Conservation (phyloP, 2,329 filamentous ascomycete genomes). For the Chaetothyriales sp. region DNA sequence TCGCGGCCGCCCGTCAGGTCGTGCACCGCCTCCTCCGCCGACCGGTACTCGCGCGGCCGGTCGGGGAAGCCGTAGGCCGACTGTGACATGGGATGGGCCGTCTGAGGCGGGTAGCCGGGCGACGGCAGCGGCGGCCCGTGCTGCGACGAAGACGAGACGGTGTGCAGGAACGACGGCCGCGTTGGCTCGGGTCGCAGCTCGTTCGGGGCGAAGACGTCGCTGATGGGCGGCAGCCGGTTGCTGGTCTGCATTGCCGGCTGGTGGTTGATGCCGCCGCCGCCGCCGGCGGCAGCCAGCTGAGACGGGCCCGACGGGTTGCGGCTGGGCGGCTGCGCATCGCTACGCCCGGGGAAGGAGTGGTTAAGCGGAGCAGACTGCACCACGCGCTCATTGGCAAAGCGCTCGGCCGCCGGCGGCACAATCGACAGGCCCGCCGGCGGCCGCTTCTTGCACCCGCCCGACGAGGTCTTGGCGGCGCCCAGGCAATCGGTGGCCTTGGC, state of each 20-base stretch:
- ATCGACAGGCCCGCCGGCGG: conserved; percentile 85
- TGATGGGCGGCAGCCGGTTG: conserved; percentile 85
- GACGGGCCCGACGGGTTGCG: conserved; percentile 69
- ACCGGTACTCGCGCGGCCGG: conserved; percentile 76
- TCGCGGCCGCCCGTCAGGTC: conserved; percentile 83
- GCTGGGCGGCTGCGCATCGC: conserved; percentile 62
- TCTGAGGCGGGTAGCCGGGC: conserved; percentile 52
- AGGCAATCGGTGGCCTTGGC: conserved; percentile 40
- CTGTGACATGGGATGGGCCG: conserved; percentile 25
- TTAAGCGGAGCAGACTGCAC: conserved; percentile 93
- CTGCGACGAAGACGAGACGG: conserved; percentile 42
- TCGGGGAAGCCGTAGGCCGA: conserved; percentile 29
- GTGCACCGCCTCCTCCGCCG: conserved; percentile 87
- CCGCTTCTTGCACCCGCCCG: conserved; percentile 44
- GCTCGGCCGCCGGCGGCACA: conserved; percentile 80
- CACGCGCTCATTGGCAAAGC: conserved; percentile 85
- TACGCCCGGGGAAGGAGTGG: conserved; percentile 86
- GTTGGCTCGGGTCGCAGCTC: conserved; percentile 49
- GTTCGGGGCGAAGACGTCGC: conserved; percentile 79
- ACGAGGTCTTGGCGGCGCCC: conserved; percentile 23
- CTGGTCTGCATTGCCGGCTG: conserved; percentile 79
- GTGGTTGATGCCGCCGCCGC: conserved; percentile 79
- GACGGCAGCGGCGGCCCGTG: conserved; percentile 50
- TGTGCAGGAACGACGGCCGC: conserved; percentile 51
- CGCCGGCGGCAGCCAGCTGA: conserved; percentile 60